Evolutionary conservation across 768 basidiomycete species (phyloP).

Genomic region (Xerocomus potaroensis): DNA sequence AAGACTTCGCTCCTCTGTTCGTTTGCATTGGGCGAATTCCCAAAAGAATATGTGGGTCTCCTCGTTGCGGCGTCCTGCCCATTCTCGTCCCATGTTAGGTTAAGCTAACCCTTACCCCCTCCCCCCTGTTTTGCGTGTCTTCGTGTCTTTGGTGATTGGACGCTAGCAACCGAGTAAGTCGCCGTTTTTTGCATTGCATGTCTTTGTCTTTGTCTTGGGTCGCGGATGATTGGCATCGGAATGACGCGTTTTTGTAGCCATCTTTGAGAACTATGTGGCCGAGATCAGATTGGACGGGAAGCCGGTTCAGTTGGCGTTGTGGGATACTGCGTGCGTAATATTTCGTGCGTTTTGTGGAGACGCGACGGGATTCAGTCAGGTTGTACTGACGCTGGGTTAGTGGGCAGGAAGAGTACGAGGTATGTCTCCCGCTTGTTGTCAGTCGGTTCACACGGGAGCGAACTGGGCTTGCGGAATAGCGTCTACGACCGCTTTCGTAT

Average conservation of each 20-base stretch:
- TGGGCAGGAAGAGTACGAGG: constrained; percentile 99
- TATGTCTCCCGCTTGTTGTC: constrained; percentile 21
- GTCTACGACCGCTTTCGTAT: constrained; percentile 94
- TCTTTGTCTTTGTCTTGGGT: too few relatives aligned
- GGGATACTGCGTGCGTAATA: constrained; percentile 94
- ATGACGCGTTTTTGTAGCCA: constrained; percentile 48
- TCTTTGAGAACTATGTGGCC: constrained; percentile 98
- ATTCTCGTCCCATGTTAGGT: neutral
- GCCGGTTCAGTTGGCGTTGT: constrained; percentile 92
- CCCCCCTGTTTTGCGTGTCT: too few relatives aligned
- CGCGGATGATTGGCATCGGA: neutral
- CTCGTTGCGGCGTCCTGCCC: neutral
- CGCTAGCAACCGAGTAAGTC: constrained; percentile 50
- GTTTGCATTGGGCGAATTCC: constrained; percentile 92
- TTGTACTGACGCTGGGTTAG: constrained; percentile 37
- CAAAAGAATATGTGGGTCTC: constrained; percentile 79
- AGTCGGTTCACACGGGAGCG: too few relatives aligned
- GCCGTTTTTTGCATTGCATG: too few relatives aligned
- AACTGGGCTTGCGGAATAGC: constrained; percentile 39
- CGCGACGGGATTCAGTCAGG: too few relatives aligned
- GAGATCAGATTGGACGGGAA: constrained; percentile 98
- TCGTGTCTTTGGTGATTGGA: too few relatives aligned
- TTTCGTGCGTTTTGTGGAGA: neutral
- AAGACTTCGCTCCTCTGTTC: constrained; percentile 91
- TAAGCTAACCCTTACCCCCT: too few relatives aligned